phyloP scores from a whole-genome alignment of 148 eudicot genomes.

The Polygonum maritimum region DNA sequence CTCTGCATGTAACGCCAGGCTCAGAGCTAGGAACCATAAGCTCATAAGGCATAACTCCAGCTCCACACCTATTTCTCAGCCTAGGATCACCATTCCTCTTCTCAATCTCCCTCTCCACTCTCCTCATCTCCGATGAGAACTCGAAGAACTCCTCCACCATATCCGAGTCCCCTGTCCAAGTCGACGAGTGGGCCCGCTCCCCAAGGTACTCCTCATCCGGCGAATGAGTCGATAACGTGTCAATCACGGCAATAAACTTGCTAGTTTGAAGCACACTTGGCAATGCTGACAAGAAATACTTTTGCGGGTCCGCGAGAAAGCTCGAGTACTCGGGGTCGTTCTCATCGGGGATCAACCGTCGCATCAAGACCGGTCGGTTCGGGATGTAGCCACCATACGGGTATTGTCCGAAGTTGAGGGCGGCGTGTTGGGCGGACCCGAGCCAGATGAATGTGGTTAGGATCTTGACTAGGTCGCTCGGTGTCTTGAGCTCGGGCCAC shows the following conservation, averaged over 20 bases:
- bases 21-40: slow-evolving; percentile 82
- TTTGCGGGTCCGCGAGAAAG: slow-evolving; percentile 63
- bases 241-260: slow-evolving; percentile 92
- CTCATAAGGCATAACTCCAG: slow-evolving; percentile 89
- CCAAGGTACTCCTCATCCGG: slow-evolving; percentile 96
- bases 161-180: slow-evolving; percentile 72
- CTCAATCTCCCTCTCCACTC: slow-evolving; percentile 74
- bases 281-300: slow-evolving; percentile 47
- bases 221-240: slow-evolving; percentile 81
- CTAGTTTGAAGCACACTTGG: slow-evolving; percentile 81
- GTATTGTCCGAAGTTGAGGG: slow-evolving; percentile 91
- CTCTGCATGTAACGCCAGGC: slow-evolving; percentile 92
- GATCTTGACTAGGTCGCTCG: slow-evolving; percentile 55
- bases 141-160: slow-evolving; percentile 60
- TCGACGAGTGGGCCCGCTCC: slow-evolving; percentile 60
- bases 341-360: slow-evolving; percentile 70
- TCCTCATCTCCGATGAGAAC: slow-evolving; percentile 61
- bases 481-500: slow-evolving; percentile 67
- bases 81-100: slow-evolving; percentile 45
- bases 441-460: slow-evolving; percentile 83
- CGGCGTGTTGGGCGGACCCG: slow-evolving; percentile 88
- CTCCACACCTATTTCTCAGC: slow-evolving; percentile 87
- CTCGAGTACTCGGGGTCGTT: slow-evolving; percentile 57
- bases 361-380: slow-evolving; percentile 80
- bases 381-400: slow-evolving; percentile 94